Percentiles rank a stretch among this genome's conserved stretches.
phyloP scores from a whole-genome alignment of 1,284 basidiomycete species.

The Clitocybe nebularis region DNA sequence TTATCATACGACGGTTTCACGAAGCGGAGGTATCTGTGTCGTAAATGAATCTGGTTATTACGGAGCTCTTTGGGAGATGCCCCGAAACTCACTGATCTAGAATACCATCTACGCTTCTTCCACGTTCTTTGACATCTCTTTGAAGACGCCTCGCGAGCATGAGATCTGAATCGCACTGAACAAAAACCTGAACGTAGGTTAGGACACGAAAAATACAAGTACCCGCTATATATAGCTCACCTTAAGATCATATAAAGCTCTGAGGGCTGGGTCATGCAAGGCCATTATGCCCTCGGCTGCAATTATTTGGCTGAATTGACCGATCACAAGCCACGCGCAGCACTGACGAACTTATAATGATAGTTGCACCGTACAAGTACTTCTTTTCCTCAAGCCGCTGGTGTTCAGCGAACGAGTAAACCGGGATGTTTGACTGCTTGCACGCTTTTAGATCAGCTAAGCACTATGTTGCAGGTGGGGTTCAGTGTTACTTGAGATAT shows the following conservation, averaged over 20 bases:
- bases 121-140: slow-evolving; percentile 86
- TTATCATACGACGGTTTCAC: slow-evolving; percentile 95
- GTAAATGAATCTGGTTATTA: not conserved
- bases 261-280: slow-evolving; percentile 74
- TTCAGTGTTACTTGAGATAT: not conserved
- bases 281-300: slow-evolving; percentile 91
- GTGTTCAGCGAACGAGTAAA: slow-evolving; percentile 93
- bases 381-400: slow-evolving; percentile 83
- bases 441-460: slow-evolving; percentile 82
- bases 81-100: slow-evolving; percentile 77
- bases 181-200: slow-evolving; percentile 55
- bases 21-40: slow-evolving; percentile 75
- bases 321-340: not conserved
- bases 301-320: slow-evolving; percentile 5
- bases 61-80: too few species aligned
- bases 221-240: slow-evolving; percentile 38
- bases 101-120: slow-evolving; percentile 81
- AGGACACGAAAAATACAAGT: too few species aligned
- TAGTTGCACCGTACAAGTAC: slow-evolving; percentile 94
- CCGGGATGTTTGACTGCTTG: slow-evolving; percentile 81
- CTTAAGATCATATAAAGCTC: slow-evolving; percentile 90
- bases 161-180: slow-evolving; percentile 91
- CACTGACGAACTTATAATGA: slow-evolving; percentile 72
- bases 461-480: slow-evolving; percentile 51
- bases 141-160: slow-evolving; percentile 94